These are phyloP conservation scores for Nothophoma quercina DNA, from an alignment of 2,329 filamentous ascomycete genomes.

Conservation along the genomic window DNA sequence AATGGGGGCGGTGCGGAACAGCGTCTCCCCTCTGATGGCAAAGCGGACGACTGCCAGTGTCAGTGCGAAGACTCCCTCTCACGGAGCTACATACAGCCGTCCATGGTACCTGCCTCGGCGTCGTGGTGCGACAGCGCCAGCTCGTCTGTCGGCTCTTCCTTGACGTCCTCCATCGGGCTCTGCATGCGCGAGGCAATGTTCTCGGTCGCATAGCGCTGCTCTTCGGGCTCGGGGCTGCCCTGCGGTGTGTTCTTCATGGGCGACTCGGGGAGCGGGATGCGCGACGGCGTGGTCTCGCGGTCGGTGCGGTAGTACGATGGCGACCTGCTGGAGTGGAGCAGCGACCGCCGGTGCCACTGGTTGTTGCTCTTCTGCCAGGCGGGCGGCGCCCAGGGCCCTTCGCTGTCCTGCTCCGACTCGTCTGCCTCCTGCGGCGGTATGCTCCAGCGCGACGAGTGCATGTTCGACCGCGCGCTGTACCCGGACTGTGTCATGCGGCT, in stretches of 20 bases:
- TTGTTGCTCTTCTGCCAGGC: conserved; percentile 68
- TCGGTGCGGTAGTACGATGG: conserved; percentile 66
- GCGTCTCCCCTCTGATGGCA: conserved; percentile 84
- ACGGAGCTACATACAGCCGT: conserved; percentile 45
- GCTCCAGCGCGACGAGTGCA: conserved; percentile 60
- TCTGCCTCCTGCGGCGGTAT: conserved; percentile 49
- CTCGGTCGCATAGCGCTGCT: conserved; percentile 37
- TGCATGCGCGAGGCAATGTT: conserved; percentile 48
- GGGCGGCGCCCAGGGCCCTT: conserved; percentile 69
- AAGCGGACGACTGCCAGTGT: conserved; percentile 78
- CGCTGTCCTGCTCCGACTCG: conserved; percentile 55
- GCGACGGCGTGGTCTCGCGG: conserved; percentile 61
- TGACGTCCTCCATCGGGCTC: conserved; percentile 39
- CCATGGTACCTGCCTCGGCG: conserved; percentile 34
- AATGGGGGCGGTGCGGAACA: conserved; percentile 85
- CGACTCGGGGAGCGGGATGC: conserved; percentile 67
- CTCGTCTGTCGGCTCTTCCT: conserved; percentile 29
- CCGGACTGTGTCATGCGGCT: conserved; percentile 40
- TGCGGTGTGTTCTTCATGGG: conserved; percentile 64
- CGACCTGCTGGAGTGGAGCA: conserved; percentile 60
- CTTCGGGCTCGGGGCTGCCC: conserved; percentile 58
- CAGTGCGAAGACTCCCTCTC: conserved; percentile 25
- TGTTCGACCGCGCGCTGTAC: conserved; percentile 66
- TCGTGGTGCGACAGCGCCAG: conserved; percentile 39
- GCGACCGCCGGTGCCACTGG: conserved; percentile 61